Conservation (phyloP, 2,329 filamentous ascomycete genomes). For the Cordyceps javanica region DNA sequence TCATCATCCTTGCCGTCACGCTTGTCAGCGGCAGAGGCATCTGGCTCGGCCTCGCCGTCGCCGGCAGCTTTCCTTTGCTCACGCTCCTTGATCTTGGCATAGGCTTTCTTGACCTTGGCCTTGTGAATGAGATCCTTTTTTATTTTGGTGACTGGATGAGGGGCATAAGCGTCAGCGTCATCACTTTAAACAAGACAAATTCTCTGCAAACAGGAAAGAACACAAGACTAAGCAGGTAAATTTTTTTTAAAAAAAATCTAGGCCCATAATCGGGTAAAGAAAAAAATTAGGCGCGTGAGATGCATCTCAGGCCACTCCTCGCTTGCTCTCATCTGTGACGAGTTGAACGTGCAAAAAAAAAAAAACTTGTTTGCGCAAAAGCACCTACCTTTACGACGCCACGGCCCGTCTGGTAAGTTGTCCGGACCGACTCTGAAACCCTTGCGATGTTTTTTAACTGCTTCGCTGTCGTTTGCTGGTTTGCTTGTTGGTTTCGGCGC, state of each 20-base stretch:
- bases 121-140: conserved; percentile 86
- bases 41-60: conserved; percentile 11
- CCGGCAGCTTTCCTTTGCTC: conserved; percentile 25
- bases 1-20: conserved; percentile 16
- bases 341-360: not conserved
- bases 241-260: too few relatives aligned
- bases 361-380: not conserved
- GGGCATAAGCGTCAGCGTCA: conserved; percentile 3
- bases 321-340: not conserved
- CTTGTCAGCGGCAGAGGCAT: conserved; percentile 11
- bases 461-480: conserved; percentile 29
- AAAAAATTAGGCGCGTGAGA: not conserved
- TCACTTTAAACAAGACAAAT: conserved; percentile 1
- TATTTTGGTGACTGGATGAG: conserved; percentile 71
- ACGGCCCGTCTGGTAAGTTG: conserved; percentile 84
- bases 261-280: too few relatives aligned
- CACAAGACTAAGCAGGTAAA: too few relatives aligned
- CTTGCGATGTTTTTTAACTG: conserved; percentile 50
- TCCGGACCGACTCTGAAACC: conserved; percentile 84
- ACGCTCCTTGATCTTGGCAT: conserved; percentile 72
- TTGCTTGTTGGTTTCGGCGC: conserved; percentile 27
- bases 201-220: too few relatives aligned
- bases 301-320: not conserved
- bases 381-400: conserved; percentile 64
- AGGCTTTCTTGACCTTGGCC: conserved; percentile 88